phyloP scores from a whole-genome alignment of 805 yeast species.

The Tetrapisispora pingtungensis region DNA sequence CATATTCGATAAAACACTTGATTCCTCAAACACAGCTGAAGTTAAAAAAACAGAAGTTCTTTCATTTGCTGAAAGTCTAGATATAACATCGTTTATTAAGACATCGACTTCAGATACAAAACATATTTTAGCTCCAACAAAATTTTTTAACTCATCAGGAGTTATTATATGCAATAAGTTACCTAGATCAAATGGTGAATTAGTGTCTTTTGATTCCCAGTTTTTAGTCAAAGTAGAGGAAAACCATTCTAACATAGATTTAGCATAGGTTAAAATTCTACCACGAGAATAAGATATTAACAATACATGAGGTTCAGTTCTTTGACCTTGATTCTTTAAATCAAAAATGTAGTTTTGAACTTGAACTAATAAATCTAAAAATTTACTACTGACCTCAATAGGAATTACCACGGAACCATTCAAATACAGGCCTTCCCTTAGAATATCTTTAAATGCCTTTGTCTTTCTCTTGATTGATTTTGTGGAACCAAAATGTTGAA shows the following conservation, averaged over 20 bases:
- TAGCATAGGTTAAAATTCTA: constrained; percentile 67
- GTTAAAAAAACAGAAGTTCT: constrained; percentile 67
- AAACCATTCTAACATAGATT: constrained; percentile 94
- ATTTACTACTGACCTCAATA: constrained; percentile 67
- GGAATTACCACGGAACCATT: constrained; percentile 73
- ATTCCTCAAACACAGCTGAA: constrained; percentile 25
- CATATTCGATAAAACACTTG: constrained; percentile 9
- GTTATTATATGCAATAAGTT: constrained; percentile 47
- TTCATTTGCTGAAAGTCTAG: constrained; percentile 49
- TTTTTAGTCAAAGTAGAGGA: constrained; percentile 72
- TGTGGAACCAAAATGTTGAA: constrained; percentile 46
- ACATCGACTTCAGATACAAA: constrained; percentile 67
- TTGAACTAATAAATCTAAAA: constrained; percentile 65
- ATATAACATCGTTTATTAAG: constrained; percentile 42
- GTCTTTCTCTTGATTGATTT: constrained; percentile 53
- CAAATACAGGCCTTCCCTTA: constrained; percentile 35
- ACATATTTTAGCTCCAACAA: constrained; percentile 67
- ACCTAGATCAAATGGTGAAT: constrained; percentile 66
- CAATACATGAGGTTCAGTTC: constrained; percentile 52
- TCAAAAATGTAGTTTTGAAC: constrained; percentile 54
- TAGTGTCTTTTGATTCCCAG: constrained; percentile 62
- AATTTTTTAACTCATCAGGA: constrained; percentile 43
- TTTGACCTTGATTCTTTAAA: constrained; percentile 27
- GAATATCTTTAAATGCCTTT: constrained; percentile 55
- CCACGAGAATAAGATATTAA: constrained; percentile 73